Base-by-base conservation (phyloP, 768 basidiomycete species). In the Lentinula aciculospora region DNA sequence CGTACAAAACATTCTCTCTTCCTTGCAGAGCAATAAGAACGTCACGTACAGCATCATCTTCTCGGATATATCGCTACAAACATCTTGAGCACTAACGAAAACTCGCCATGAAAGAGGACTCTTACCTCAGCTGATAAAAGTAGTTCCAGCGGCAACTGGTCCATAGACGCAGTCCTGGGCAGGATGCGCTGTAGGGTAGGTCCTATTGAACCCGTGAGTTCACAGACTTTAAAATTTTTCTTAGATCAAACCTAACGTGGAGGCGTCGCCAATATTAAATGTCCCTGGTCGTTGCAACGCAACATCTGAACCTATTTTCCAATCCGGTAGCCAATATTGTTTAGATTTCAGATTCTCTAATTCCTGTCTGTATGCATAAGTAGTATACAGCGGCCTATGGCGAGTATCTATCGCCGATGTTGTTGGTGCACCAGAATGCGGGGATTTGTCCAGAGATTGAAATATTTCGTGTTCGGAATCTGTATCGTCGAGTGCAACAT, bases 1-100 rank as follows among this genome's bases (percentile, higher is more conserved):
- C 57, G 7, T 89, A 69, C 62, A 89, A 68, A 37, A 85, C 71
- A 61, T 85, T 90, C 48, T 75, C 78, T 54, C 79, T 77, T 0
- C 92, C 91, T 75, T 92, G 89, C 4, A 92, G 71, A 29, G 81
- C 81, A 68, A 90, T 86, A 12, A 92, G 73, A 2, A 91, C 74
- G 63, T 94, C 92, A 3, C 91, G 80, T 4, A 91, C 85, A 37
- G 86, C 84, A 61, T 92, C 85, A 50, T 83, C 78, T 69, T 93
- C 92, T 53, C 83, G 68, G 25, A 92, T 88, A 60, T 86, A 86
- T 68, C 68, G 81, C 88, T 91, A 63, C 12, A 23, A 13, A 21
- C 12, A 2, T 8, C 5, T 48, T 48, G 46, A 48, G 27, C 10
- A 46, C n/a, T 5, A 46, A 46, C 23, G 13, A 6, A 13, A 15